Conservation (phyloP, 495 filamentous ascomycete genomes). For the Penicillium lividum region DNA sequence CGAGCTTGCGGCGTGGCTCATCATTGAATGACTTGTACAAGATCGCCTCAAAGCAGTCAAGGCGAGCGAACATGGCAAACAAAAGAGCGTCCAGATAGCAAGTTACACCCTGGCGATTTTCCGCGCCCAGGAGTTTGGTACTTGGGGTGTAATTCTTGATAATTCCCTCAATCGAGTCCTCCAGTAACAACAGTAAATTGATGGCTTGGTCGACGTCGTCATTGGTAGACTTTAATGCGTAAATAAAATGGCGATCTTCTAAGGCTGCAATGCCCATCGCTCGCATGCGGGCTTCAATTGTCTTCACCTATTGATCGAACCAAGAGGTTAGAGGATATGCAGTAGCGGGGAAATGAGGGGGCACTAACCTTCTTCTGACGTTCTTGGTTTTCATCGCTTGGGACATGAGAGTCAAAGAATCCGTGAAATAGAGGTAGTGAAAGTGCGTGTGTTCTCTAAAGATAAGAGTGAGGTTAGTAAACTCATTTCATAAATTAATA, state of each 20-base stretch:
- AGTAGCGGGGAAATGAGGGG: not conserved
- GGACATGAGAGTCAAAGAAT: constrained; percentile 35
- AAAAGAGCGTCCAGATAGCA: constrained; percentile 92
- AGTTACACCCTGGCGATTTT: constrained; percentile 81
- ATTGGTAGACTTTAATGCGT: constrained; percentile 64
- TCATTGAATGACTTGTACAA: constrained; percentile 67
- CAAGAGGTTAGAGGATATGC: constrained; percentile 10
- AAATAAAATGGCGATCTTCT: constrained; percentile 59
- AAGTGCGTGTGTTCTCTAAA: constrained; percentile 27
- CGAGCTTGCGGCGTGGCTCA: constrained; percentile 69
- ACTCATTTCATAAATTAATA: not conserved
- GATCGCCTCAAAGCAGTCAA: constrained; percentile 90
- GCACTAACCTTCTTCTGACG: constrained; percentile 42
- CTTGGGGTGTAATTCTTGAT: constrained; percentile 70
- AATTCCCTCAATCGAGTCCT: constrained; percentile 78
- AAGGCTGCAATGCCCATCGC: constrained; percentile 38
- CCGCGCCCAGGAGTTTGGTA: constrained; percentile 76
- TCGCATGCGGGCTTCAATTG: constrained; percentile 34
- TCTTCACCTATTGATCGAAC: constrained; percentile 33
- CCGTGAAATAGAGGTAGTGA: constrained; percentile 34
- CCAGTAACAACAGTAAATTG: constrained; percentile 70
- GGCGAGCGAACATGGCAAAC: constrained; percentile 92
- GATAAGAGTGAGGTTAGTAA: not conserved
- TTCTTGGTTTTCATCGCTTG: constrained; percentile 26
- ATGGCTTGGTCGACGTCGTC: constrained; percentile 75